Base-by-base conservation (phyloP, 106 monocot species). In the Dendrobium huoshanense region DNA sequence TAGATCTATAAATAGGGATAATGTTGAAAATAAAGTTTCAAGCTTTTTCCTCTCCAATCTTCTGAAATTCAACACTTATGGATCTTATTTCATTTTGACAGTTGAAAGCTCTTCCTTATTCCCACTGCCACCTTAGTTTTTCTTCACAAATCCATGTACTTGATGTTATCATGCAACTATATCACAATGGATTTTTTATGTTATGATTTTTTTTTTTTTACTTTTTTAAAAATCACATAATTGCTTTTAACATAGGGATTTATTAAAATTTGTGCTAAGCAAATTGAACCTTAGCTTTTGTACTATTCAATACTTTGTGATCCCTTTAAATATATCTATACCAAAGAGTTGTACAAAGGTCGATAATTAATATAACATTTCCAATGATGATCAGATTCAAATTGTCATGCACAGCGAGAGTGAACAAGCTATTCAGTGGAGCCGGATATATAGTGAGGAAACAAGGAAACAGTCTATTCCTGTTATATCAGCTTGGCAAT, bases 401-500 rank as follows among this genome's bases (percentile, higher is more conserved):
- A 88, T 98, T 31, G 80, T 98, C 75, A 59, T 89, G 81, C 98
- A 98, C 80, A 86, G 78, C 80, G 98, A 95, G 82, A 95, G 83
- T 73, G 81, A 92, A 78, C 89, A 77, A 77, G 91, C 92, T 20
- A 84, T 86, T 73, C 29, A 41, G 41, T 98, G 98, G 94, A 89
- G 94, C 64, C 79, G 84, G 58, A 84, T 95, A 48, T 95, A 84
- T 29, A 94, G 94, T 80, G 90, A 89, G 44, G 94, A 93, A 43
- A 95, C 95, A 54, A 85, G 85, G 73, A 91, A 82, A 54, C 91
- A 92, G 79, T 98, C 94, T 19, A 95, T 98, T 73, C 98, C 98
- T 41, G 98, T 98, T 45, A 81, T 98, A 73, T 83, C 91, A 44
- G 89, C 98, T 80, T 98, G 98, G 98, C 98, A 98, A 70, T 84